These are phyloP conservation scores for Blastobotrys persicus DNA, from an alignment of 1,139 yeast species.

Conservation along the genomic window DNA sequence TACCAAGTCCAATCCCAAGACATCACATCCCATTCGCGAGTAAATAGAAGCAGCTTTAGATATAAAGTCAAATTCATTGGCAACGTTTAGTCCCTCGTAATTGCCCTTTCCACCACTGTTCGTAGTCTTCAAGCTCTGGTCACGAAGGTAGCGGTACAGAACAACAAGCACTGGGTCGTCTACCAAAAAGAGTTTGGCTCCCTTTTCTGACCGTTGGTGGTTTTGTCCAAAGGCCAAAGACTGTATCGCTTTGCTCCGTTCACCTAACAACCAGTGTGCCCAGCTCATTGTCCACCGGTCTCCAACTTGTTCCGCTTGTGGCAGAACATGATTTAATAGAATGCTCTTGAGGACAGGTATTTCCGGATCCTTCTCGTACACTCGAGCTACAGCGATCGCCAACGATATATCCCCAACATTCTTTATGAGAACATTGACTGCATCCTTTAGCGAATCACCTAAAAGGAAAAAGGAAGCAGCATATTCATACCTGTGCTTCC, in stretches of 20 bases:
- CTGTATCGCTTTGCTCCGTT: constrained; percentile 24
- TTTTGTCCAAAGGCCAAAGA: constrained; percentile 24
- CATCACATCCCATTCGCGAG: constrained; percentile 89
- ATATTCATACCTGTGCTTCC: constrained; percentile 82
- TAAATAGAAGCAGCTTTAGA: constrained; percentile 64
- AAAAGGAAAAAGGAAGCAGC: constrained; percentile 88
- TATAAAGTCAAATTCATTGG: constrained; percentile 58
- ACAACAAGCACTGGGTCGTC: constrained; percentile 81
- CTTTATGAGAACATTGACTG: constrained; percentile 66
- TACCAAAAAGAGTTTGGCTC: constrained; percentile 49
- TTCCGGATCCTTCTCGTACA: constrained; percentile 57
- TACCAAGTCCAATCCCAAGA: constrained; percentile 61
- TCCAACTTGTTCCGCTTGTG: constrained; percentile 57
- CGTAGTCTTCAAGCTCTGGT: constrained; percentile 32
- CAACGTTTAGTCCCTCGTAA: constrained; percentile 11
- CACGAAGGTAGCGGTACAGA: constrained; percentile 60
- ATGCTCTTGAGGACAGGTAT: constrained; percentile 51
- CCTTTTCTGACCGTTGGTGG: constrained; percentile 12
- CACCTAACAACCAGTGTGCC: constrained; percentile 64
- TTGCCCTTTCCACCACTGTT: constrained; percentile 13
- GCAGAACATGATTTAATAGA: constrained; percentile 53
- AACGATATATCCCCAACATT: constrained; percentile 66
- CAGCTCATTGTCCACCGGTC: constrained; percentile 84
- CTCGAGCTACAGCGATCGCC: constrained; percentile 78
- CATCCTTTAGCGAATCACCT: constrained; percentile 75